Evolutionary conservation across 2,329 filamentous ascomycete genomes (phyloP).

Genomic region (Proliferodiscus dingleyae): DNA sequence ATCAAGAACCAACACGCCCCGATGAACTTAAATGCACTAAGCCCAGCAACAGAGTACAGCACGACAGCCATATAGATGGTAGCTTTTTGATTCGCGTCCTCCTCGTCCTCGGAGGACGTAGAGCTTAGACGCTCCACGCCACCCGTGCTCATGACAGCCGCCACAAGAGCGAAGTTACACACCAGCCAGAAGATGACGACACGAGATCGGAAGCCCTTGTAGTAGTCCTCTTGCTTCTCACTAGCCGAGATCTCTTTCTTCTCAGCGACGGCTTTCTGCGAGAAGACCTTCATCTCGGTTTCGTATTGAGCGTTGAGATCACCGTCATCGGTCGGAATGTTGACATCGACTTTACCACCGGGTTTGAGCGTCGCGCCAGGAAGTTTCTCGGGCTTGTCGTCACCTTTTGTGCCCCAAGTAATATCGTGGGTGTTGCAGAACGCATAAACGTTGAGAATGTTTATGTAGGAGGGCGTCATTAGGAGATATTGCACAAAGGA

Average conservation of each 20-base stretch:
- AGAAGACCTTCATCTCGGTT: slow-evolving; percentile 70
- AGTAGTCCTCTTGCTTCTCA: slow-evolving; percentile 96
- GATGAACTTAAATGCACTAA: slow-evolving; percentile 32
- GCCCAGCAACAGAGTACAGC: slow-evolving; percentile 33
- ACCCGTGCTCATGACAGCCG: slow-evolving; percentile 79
- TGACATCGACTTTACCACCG: slow-evolving; percentile 89
- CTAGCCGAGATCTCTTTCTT: slow-evolving; percentile 53
- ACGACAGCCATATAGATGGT: slow-evolving; percentile 33
- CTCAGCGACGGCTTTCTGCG: slow-evolving; percentile 68
- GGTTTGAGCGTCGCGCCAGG: slow-evolving; percentile 86
- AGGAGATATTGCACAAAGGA: slow-evolving; percentile 91
- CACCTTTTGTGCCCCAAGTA: slow-evolving; percentile 96
- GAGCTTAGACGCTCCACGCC: slow-evolving; percentile 68
- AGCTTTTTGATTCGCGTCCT: slow-evolving; percentile 46
- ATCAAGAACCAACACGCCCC: slow-evolving; percentile 59
- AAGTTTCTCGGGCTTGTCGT: slow-evolving; percentile 90
- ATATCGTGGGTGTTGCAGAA: slow-evolving; percentile 99
- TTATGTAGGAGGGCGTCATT: slow-evolving; percentile 93
- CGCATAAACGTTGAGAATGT: slow-evolving; percentile 97
- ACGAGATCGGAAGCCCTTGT: slow-evolving; percentile 88
- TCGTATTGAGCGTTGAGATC: slow-evolving; percentile 96
- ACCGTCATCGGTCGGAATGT: slow-evolving; percentile 80
- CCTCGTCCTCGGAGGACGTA: slow-evolving; percentile 62
- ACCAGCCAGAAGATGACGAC: slow-evolving; percentile 97
- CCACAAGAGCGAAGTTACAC: slow-evolving; percentile 83